phyloP scores from a whole-genome alignment of 2,329 filamentous ascomycete species.

The Colletotrichum tanaceti region DNA sequence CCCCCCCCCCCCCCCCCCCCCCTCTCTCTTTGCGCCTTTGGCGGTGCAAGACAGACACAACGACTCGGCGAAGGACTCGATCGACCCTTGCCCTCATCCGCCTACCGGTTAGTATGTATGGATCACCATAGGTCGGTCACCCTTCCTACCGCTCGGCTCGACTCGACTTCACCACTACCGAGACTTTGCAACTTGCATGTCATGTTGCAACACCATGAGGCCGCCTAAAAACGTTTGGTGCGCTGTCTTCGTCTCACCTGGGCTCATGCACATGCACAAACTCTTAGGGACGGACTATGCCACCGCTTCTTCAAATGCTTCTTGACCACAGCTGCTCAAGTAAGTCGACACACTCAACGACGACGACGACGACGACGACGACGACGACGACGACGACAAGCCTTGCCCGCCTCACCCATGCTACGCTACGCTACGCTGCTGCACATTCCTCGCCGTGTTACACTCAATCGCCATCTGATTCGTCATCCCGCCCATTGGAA shows the following conservation, averaged over 20 bases:
- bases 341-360: not conserved
- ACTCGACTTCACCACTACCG: not conserved
- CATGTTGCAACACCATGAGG: not conserved
- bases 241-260: not conserved
- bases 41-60: not conserved
- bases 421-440: too few relatives aligned
- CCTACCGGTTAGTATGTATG: too few relatives aligned
- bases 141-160: not conserved
- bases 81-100: not conserved
- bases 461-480: slow-evolving; percentile 4
- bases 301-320: not conserved
- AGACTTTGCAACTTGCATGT: not conserved
- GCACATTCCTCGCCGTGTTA: not conserved
- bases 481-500: slow-evolving; percentile 12
- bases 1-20: too few relatives aligned
- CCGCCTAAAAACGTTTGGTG: not conserved
- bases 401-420: slow-evolving; percentile 1
- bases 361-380: too few relatives aligned
- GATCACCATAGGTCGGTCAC: not conserved
- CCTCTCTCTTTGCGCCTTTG: not conserved
- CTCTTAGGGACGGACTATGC: not conserved
- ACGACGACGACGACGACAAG: not conserved
- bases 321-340: not conserved
- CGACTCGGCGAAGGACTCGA: not conserved
- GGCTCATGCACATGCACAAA: not conserved